Evolutionary conservation across 225 moss, liverwort and hornwort genomes (phyloP).

Genomic region (Marchantia polymorpha): DNA sequence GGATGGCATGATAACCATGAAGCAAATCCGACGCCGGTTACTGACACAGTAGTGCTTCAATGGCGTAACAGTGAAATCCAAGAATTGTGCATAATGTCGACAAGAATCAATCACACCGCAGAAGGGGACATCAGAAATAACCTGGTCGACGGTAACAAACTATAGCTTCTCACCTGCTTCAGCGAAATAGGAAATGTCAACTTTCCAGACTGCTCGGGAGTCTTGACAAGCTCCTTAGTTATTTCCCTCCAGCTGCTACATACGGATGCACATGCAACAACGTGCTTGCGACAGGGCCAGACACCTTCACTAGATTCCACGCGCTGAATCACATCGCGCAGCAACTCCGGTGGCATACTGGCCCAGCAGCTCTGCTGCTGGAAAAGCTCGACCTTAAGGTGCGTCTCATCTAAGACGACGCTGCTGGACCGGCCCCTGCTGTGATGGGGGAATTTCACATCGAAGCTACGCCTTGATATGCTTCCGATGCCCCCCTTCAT

Average conservation of each 20-base stretch:
- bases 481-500: constrained; percentile 99
- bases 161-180: constrained; percentile 69
- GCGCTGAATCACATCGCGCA: constrained; percentile 92
- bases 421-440: constrained; percentile 87
- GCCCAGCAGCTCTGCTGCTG: constrained; percentile 98
- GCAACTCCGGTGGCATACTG: constrained; percentile 93
- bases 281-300: constrained; percentile 92
- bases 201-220: constrained; percentile 94
- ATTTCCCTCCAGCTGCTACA: constrained; percentile 99
- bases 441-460: constrained; percentile 82
- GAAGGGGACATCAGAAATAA: too few species aligned
- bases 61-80: too few species aligned
- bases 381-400: constrained; percentile 61
- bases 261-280: constrained; percentile 92
- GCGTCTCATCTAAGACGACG: constrained; percentile 85
- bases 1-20: too few species aligned
- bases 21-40: too few species aligned
- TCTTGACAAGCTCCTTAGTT: constrained; percentile 96
- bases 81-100: background rate
- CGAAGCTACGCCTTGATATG: constrained; percentile 95
- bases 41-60: background rate
- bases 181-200: constrained; percentile 93
- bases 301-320: constrained; percentile 93
- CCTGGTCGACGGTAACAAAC: background rate
- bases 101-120: background rate